Percentiles rank a stretch among this genome's conserved stretches.
Evolutionary conservation across 108 stramenopile genomes (phyloP).

Genomic region (Skeletonema costatum): DNA sequence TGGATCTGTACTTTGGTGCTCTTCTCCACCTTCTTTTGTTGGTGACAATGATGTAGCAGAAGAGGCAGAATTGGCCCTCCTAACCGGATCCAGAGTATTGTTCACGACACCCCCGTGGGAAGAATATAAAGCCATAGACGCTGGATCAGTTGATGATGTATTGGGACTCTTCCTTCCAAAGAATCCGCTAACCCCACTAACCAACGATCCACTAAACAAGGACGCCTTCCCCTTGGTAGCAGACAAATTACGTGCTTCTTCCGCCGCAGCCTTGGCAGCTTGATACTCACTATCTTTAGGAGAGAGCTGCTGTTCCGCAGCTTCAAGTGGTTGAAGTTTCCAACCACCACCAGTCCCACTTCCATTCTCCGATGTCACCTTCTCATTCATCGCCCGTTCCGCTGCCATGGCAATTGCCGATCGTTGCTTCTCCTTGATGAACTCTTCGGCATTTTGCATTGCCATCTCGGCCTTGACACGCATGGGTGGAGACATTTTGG

Average conservation of each 20-base stretch:
- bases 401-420: constrained; percentile 42
- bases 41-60: constrained; percentile 2
- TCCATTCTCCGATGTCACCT: background rate
- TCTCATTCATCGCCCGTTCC: constrained; percentile 34
- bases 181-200: constrained; percentile 16
- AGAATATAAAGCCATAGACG: constrained; percentile 24
- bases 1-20: background rate
- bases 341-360: background rate
- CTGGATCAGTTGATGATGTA: background rate
- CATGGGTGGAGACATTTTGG: constrained; percentile 23
- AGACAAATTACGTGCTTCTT: constrained; percentile 34
- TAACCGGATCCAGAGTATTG: background rate
- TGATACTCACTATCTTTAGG: constrained; percentile 33
- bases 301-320: background rate
- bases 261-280: constrained; percentile 45
- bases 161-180: background rate
- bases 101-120: constrained; percentile 44
- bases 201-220: constrained; percentile 29
- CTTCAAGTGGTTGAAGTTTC: background rate
- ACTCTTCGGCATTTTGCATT: constrained; percentile 33
- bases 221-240: constrained; percentile 11
- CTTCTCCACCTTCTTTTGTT: constrained; percentile 14
- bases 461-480: constrained; percentile 39
- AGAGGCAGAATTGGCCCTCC: background rate
- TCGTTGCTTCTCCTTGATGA: constrained; percentile 43